Base-by-base conservation (phyloP, 2,329 filamentous ascomycete species). In the Fonsecaea monophora region DNA sequence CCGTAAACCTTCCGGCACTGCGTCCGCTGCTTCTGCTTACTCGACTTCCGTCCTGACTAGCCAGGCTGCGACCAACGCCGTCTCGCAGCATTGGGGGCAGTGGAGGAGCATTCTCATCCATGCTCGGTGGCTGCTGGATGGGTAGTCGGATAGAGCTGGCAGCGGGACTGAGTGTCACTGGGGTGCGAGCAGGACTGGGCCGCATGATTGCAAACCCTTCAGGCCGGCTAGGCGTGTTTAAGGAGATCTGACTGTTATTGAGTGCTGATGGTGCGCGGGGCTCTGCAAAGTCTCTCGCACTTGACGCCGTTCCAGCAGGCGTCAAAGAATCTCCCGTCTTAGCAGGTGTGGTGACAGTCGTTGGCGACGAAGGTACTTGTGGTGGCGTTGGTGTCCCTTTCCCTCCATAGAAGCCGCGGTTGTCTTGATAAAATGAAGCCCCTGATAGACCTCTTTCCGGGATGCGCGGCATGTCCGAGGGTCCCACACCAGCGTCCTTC, bases 11-110 rank as follows among this genome's bases (percentile, higher is more conserved):
- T 15, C 65, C 66, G 18, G 54, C 64, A 72, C 80, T 82, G 38
- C 79, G 59, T 48, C 64, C 68, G 58, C 68, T 71, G 45, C 70
- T 70, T 25, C 63, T 58, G 53, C 69, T 71, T 8, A 70, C 75
- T 38, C 79, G 77, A 70, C 80, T 82, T n/a, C 79, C 79, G 68
- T 82, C 80, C 53, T 76, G 76, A 62, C 78, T 78, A 5, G 78
- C 74, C 63, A 79, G 74, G 62, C 78, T 81, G 61, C 80, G 78
- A 32, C 80, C 80, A 30, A 82, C 68, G n/a, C 71, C 73, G 71
- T 82, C 80, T 30, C 77, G 74, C 59, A 73, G 71, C 1, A 74
- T 72, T 13, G 71, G 74, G n/a, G 75, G 75, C 40, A 77, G 67
- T n/a, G 72, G 67, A 13, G 71, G 71, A 13, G 66, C 68, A 62